phyloP scores from a whole-genome alignment of 2,329 filamentous ascomycete genomes.

The Sarocladium brachiariae region DNA sequence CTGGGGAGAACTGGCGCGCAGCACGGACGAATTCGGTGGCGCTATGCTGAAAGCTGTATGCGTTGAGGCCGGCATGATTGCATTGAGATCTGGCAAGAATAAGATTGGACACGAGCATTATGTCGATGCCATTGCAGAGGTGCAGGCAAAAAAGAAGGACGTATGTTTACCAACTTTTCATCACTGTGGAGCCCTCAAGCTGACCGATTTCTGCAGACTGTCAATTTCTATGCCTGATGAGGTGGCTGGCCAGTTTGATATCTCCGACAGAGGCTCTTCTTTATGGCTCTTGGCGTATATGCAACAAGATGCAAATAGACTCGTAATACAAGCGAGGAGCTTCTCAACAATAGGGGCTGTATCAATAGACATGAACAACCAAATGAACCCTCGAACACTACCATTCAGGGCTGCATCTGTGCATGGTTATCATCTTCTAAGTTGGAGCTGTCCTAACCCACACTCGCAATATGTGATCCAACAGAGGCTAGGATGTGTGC shows the following conservation, averaged over 20 bases:
- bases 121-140: constrained; percentile 95
- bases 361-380: constrained; percentile 7
- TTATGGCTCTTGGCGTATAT: neutral
- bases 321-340: neutral
- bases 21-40: constrained; percentile 96
- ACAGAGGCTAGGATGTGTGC: too few species aligned
- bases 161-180: constrained; percentile 33
- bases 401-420: neutral
- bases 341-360: neutral
- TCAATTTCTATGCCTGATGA: constrained; percentile 53
- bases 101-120: constrained; percentile 99
- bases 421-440: too few species aligned
- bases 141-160: constrained; percentile 94
- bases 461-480: too few species aligned
- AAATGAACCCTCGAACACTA: neutral
- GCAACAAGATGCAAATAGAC: neutral
- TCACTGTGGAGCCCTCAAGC: neutral
- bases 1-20: constrained; percentile 91
- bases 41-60: constrained; percentile 98
- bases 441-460: too few species aligned
- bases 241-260: too few species aligned
- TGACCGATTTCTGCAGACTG: constrained; percentile 34
- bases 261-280: neutral
- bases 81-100: constrained; percentile 83
- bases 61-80: constrained; percentile 99